These are phyloP conservation scores for Alternaria sp. DNA, from an alignment of 2,329 filamentous ascomycete species.

Conservation along the genomic window DNA sequence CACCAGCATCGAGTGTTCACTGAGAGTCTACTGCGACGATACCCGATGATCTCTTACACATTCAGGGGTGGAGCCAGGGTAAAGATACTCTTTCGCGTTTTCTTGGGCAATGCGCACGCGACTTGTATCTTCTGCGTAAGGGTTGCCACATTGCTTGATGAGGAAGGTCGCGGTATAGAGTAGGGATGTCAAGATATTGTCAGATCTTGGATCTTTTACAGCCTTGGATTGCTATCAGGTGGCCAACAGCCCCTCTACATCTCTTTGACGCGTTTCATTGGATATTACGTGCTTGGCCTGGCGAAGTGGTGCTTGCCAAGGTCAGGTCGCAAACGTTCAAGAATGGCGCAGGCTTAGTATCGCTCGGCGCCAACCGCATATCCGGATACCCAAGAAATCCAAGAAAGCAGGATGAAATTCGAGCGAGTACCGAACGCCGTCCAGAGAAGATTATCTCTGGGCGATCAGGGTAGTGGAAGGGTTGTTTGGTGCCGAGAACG, in stretches of 20 bases:
- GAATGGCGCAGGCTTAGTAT: constrained; percentile 10
- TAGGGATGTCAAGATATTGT: constrained; percentile 6
- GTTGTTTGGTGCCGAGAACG: constrained; percentile 22
- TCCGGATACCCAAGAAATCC: constrained; percentile 6
- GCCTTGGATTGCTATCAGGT: constrained; percentile 1
- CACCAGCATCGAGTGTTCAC: neutral
- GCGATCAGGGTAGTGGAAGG: neutral
- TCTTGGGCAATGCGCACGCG: neutral
- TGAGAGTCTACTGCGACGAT: neutral
- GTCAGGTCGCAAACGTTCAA: constrained; percentile 1
- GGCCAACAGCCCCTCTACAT: neutral
- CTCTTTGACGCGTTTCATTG: neutral
- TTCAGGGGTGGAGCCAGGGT: neutral
- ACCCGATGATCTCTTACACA: neutral
- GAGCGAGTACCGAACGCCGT: neutral
- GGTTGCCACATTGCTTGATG: constrained; percentile 18
- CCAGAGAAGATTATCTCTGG: constrained; percentile 19
- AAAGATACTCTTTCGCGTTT: neutral
- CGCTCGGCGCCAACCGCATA: constrained; percentile 28
- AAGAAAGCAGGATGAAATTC: constrained; percentile 6
- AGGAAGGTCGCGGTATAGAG: constrained; percentile 24
- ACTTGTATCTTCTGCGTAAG: neutral
- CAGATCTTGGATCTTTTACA: neutral
- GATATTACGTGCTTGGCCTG: constrained; percentile 15
- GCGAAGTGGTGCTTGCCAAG: constrained; percentile 13